Percentiles rank a stretch among this genome's conserved stretches.
phyloP scores from a whole-genome alignment of 129 eudicot species.

The Artemisia tridentata region DNA sequence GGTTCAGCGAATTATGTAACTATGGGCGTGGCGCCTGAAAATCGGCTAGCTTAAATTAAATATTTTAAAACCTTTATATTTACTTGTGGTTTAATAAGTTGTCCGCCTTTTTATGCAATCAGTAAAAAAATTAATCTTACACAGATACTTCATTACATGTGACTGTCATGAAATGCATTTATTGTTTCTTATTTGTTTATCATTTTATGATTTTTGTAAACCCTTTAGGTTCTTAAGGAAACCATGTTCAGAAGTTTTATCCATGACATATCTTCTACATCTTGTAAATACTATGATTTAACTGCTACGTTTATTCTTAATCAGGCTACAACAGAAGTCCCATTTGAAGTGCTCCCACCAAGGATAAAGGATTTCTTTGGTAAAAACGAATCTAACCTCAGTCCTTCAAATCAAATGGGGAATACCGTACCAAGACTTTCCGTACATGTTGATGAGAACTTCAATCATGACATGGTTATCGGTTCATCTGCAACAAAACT shows the following conservation, averaged over 20 bases:
- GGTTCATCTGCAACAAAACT: slow-evolving; percentile 58
- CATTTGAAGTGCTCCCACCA: slow-evolving; percentile 50
- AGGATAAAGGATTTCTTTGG: slow-evolving; percentile 69
- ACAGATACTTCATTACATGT: too few species aligned
- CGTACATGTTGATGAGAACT: slow-evolving; percentile 50
- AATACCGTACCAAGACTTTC: slow-evolving; percentile 58
- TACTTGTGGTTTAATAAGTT: too few species aligned
- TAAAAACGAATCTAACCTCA: slow-evolving; percentile 35
- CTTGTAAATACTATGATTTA: slow-evolving; percentile 6
- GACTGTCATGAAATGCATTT: too few species aligned
- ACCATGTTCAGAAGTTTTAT: slow-evolving; percentile 7
- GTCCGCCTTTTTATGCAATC: too few species aligned
- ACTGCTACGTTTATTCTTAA: slow-evolving; percentile 8
- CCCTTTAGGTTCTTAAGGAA: not conserved
- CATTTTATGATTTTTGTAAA: not conserved
- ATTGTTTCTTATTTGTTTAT: not conserved
- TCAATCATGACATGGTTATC: slow-evolving; percentile 50
- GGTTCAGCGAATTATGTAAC: too few species aligned
- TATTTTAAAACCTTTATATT: too few species aligned
- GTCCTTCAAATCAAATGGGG: slow-evolving; percentile 35
- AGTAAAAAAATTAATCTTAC: too few species aligned
- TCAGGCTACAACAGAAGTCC: slow-evolving; percentile 89
- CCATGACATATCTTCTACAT: slow-evolving; percentile 13
- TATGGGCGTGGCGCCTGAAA: too few species aligned
- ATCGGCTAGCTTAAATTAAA: too few species aligned